Evolutionary conservation across 345 rosid genomes (phyloP).

Genomic region (Gossypium arboreum): DNA sequence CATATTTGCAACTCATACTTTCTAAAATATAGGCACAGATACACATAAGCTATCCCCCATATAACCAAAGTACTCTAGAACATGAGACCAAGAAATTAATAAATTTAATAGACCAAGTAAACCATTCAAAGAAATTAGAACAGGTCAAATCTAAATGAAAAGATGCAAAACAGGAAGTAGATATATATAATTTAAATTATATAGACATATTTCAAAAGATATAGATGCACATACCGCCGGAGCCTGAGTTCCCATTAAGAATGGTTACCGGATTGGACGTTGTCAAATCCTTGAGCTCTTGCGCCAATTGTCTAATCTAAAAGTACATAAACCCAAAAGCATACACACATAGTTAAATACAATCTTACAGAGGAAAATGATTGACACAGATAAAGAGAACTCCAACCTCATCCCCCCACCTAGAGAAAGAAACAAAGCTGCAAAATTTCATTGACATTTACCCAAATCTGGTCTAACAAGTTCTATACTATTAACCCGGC

Average conservation of each 20-base stretch:
- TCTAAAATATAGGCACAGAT: neutral
- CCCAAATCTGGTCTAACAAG: neutral
- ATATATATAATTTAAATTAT: neutral
- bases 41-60: neutral
- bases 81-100: neutral
- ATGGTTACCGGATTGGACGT: constrained; percentile 67
- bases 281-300: constrained; percentile 82
- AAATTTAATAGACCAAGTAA: neutral
- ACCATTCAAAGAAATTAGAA: neutral
- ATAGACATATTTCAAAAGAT: neutral
- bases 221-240: constrained; percentile 36
- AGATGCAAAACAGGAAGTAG: neutral
- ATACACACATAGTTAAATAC: neutral
- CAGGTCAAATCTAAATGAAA: neutral
- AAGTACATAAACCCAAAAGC: constrained; percentile 11
- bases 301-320: constrained; percentile 77
- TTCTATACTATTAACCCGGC: neutral
- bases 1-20: constrained; percentile 25
- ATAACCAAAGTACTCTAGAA: neutral
- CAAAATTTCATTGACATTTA: neutral
- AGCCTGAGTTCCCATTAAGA: constrained; percentile 55
- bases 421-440: neutral
- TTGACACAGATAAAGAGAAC: neutral
- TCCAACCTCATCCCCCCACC: neutral
- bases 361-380: neutral